Conservation (phyloP, 768 basidiomycete genomes). For the Cyathus striatus region DNA sequence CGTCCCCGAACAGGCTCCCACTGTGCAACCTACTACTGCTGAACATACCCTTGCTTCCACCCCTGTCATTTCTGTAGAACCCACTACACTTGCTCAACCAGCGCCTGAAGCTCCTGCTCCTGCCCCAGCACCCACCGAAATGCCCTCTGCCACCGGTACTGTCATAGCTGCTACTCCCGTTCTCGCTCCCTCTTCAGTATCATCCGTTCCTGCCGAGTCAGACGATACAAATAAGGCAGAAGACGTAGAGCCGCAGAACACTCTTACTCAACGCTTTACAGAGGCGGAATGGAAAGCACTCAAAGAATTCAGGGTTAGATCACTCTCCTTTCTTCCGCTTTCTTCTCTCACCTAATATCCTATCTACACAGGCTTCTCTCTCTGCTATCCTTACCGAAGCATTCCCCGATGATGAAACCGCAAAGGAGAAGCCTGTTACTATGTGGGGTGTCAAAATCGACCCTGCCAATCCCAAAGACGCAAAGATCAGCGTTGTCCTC, state of each 20-base stretch:
- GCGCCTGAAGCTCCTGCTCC: conserved; percentile 3
- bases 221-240: conserved; percentile 3
- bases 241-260: conserved; percentile 56
- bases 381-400: conserved; percentile 53
- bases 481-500: conserved; percentile 67
- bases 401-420: conserved; percentile 53
- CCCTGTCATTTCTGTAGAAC: conserved; percentile 10
- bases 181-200: conserved; percentile 4
- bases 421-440: conserved; percentile 42
- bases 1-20: conserved; percentile 3
- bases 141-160: conserved; percentile 3
- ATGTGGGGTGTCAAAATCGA: conserved; percentile 74
- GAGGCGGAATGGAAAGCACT: conserved; percentile 69
- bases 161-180: conserved; percentile 7
- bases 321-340: background rate
- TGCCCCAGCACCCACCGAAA: conserved; percentile 6
- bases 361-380: conserved; percentile 30
- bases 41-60: conserved; percentile 11
- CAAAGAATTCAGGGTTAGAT: conserved; percentile 58
- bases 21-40: conserved; percentile 7
- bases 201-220: background rate
- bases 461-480: conserved; percentile 46
- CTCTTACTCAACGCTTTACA: conserved; percentile 66
- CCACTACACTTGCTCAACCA: conserved; percentile 8
- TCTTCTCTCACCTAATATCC: conserved; percentile 1